Percentiles rank a stretch among this genome's conserved stretches.
Evolutionary conservation across 352 stramenopile genomes (phyloP).

Genomic region (Paralagenidium karlingii): DNA sequence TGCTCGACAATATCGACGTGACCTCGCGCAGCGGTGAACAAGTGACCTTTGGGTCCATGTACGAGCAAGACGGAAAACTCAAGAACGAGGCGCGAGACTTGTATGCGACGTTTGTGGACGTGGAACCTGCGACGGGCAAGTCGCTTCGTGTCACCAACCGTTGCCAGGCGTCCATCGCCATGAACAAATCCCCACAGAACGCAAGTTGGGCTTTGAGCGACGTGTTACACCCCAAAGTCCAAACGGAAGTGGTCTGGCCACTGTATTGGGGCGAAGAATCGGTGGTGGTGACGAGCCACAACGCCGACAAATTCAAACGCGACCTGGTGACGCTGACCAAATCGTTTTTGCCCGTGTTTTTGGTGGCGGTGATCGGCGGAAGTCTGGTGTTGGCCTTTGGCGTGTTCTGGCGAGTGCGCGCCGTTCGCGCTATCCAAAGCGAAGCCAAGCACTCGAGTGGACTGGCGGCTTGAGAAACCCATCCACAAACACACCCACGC

Average conservation of each 20-base stretch:
- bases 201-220: slow-evolving; percentile 39
- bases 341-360: slow-evolving; percentile 40
- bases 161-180: slow-evolving; percentile 36
- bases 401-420: no score
- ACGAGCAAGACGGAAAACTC: slow-evolving; percentile 24
- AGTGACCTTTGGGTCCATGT: slow-evolving; percentile 21
- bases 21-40: slow-evolving; percentile 33
- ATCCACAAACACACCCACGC: no score
- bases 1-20: slow-evolving; percentile 32
- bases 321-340: slow-evolving; percentile 20
- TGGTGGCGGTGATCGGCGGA: slow-evolving; percentile 14
- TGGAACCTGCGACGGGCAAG: slow-evolving; percentile 54
- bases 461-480: no score
- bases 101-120: slow-evolving; percentile 53
- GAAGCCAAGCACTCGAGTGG: no score
- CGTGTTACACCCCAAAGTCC: slow-evolving; percentile 33
- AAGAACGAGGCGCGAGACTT: slow-evolving; percentile 22
- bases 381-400: neutral
- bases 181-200: slow-evolving; percentile 26
- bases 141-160: slow-evolving; percentile 54
- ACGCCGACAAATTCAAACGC: slow-evolving; percentile 39
- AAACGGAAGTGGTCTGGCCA: slow-evolving; percentile 39
- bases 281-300: slow-evolving; percentile 18
- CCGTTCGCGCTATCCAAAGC: no score
- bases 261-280: slow-evolving; percentile 47